Percentiles rank a stretch among this genome's conserved stretches.
These are phyloP conservation scores for Rhizopogon vinicolor DNA, from an alignment of 768 basidiomycete genomes.

Conservation along the genomic window DNA sequence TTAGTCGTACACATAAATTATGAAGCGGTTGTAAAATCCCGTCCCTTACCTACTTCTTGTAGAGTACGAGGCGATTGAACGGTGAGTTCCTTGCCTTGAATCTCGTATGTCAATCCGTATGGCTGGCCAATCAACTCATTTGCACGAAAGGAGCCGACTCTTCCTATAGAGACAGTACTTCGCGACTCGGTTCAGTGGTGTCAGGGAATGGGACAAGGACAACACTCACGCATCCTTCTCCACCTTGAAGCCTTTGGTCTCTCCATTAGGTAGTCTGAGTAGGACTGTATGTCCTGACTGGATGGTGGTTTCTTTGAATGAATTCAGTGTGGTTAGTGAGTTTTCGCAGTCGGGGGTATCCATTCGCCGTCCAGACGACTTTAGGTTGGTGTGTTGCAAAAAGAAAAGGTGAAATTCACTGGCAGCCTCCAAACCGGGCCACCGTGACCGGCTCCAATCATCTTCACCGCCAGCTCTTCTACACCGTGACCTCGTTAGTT, in stretches of 20 bases:
- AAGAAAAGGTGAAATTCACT: neutral
- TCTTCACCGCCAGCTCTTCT: neutral
- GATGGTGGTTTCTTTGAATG: constrained; percentile 35
- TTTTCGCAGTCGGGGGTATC: constrained; percentile 14
- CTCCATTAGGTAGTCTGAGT: constrained; percentile 73
- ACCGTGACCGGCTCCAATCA: too few species aligned
- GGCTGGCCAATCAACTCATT: constrained; percentile 77
- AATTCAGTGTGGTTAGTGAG: constrained; percentile 1
- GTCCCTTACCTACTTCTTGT: constrained; percentile 68
- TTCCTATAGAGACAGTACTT: constrained; percentile 75
- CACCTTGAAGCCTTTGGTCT: constrained; percentile 69
- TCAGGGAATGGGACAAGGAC: neutral
- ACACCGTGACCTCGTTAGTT: neutral
- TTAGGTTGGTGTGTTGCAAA: neutral
- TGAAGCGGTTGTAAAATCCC: neutral
- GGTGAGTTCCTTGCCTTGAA: constrained; percentile 64
- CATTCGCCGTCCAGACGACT: neutral
- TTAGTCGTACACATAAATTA: neutral
- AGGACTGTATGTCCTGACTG: constrained; percentile 74
- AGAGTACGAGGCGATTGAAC: constrained; percentile 57
- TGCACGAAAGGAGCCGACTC: constrained; percentile 78
- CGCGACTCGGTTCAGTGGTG: neutral
- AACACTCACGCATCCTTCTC: constrained; percentile 63
- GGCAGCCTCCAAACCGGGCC: too few species aligned
- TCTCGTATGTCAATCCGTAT: constrained; percentile 89